phyloP scores from a whole-genome alignment of 208 protist species.

The Trichomonas vaginalis region DNA sequence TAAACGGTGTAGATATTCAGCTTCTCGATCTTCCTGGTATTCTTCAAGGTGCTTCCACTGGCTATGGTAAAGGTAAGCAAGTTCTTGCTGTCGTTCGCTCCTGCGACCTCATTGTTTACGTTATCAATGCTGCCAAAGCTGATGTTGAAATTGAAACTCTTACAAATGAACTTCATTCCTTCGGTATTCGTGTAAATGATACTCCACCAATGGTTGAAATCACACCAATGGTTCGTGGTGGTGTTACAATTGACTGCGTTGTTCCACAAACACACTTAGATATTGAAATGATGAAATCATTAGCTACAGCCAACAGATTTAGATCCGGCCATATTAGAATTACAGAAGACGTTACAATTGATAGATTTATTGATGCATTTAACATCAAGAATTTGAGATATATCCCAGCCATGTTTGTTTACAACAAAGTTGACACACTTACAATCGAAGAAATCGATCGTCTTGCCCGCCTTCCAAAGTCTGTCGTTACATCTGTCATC shows the following conservation, averaged over 20 bases:
- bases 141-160: conserved; percentile 54
- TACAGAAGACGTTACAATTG: conserved; percentile 76
- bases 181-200: conserved; percentile 15
- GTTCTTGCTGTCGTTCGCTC: conserved; percentile 77
- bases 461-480: neutral
- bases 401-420: conserved; percentile 42
- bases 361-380: conserved; percentile 92
- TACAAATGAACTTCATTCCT: conserved; percentile 8
- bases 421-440: conserved; percentile 37
- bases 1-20: conserved; percentile 58
- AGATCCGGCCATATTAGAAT: conserved; percentile 78
- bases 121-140: conserved; percentile 78
- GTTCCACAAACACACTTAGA: conserved; percentile 20
- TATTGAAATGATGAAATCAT: conserved; percentile 18
- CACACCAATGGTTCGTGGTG: neutral
- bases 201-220: neutral
- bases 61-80: conserved; percentile 56
- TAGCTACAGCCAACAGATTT: conserved; percentile 63
- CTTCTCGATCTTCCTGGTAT: conserved; percentile 96
- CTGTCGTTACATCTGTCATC: conserved; percentile 1
- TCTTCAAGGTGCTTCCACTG: conserved; percentile 83
- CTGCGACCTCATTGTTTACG: conserved; percentile 83
- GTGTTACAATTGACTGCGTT: neutral
- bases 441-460: conserved; percentile 10
- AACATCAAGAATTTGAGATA: conserved; percentile 68